A percentile compares a stretch with the other conserved stretches of the same genome.
phyloP scores from a whole-genome alignment of 179 eudicot genomes.

The Drosera spatulata region DNA sequence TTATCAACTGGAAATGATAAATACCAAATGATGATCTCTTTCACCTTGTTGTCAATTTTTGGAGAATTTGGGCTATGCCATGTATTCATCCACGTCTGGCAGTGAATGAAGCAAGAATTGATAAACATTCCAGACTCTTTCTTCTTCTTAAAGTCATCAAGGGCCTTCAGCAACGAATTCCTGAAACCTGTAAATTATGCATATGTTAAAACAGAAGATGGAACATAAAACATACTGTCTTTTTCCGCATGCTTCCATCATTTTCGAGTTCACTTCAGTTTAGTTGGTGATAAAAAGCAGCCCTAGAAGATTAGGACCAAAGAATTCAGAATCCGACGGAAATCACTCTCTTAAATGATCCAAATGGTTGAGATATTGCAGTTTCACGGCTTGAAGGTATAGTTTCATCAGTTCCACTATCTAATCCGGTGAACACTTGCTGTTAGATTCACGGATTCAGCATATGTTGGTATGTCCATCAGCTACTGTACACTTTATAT shows the following conservation, averaged over 20 bases:
- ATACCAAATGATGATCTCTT: neutral
- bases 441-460: too few relatives aligned
- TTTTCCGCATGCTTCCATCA: neutral
- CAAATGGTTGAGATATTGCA: too few relatives aligned
- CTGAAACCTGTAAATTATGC: conserved; percentile 44
- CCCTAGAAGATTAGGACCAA: too few relatives aligned
- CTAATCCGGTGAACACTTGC: too few relatives aligned
- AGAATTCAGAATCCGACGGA: too few relatives aligned
- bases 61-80: conserved; percentile 90
- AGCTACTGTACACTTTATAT: conserved; percentile 42
- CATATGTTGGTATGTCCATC: neutral
- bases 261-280: neutral
- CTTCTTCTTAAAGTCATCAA: conserved; percentile 36
- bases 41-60: conserved; percentile 56
- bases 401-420: too few relatives aligned
- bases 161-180: conserved; percentile 45
- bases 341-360: too few relatives aligned
- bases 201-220: neutral
- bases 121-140: conserved; percentile 57
- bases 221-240: neutral
- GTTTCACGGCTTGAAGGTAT: too few relatives aligned
- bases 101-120: conserved; percentile 75
- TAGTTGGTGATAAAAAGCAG: too few relatives aligned
- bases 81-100: conserved; percentile 66
- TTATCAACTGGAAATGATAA: too few relatives aligned